A percentile compares a stretch with the other conserved stretches of the same genome.
Conservation (phyloP, 176 grass and related monocot genomes). For the Rhynchospora tenuis region DNA sequence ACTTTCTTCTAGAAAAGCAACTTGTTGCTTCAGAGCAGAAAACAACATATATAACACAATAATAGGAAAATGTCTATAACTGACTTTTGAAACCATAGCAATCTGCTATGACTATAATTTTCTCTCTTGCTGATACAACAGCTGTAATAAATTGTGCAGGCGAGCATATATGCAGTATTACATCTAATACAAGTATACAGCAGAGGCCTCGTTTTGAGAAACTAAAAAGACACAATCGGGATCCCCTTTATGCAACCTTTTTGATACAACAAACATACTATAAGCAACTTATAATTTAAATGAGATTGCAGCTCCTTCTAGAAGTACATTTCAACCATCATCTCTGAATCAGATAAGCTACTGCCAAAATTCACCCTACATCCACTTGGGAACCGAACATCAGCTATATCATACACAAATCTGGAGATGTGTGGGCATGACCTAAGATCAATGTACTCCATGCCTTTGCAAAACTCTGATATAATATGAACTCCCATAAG, state of each 20-base stretch:
- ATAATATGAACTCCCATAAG: conserved; percentile 24
- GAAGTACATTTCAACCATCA: conserved; percentile 49
- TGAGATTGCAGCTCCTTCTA: conserved; percentile 12
- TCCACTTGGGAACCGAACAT: conserved; percentile 46
- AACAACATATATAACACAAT: background rate
- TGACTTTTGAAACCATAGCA: background rate
- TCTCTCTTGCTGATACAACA: background rate
- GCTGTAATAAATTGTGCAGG: background rate
- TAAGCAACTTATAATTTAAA: background rate
- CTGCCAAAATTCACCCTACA: conserved; percentile 75
- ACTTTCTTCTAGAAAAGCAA: no score
- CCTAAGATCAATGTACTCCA: conserved; percentile 64
- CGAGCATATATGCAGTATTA: background rate
- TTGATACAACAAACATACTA: background rate
- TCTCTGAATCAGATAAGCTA: conserved; percentile 37
- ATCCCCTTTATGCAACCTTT: no score
- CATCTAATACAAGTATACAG: background rate
- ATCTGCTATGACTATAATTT: background rate
- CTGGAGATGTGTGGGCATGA: conserved; percentile 56
- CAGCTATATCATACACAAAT: conserved; percentile 53
- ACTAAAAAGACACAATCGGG: no score
- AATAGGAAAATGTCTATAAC: background rate
- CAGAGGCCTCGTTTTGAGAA: background rate
- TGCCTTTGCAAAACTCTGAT: conserved; percentile 37
- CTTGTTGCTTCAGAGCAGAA: no score